These are phyloP conservation scores for Scutellaria baicalensis DNA, from an alignment of 257 asterid species.

Conservation along the genomic window DNA sequence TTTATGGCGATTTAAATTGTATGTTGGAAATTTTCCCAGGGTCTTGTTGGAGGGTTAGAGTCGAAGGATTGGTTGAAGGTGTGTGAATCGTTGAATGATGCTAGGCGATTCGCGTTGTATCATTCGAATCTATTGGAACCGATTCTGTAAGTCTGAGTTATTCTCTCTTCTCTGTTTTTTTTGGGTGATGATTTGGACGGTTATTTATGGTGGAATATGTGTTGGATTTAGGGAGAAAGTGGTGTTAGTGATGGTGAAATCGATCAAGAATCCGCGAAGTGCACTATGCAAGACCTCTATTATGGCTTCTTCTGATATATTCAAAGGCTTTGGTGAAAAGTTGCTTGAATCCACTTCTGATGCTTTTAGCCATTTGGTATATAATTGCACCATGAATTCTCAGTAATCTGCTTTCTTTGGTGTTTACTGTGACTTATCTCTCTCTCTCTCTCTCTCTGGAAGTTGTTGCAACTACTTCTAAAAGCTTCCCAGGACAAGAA, in stretches of 20 bases:
- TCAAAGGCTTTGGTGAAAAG: slow-evolving; percentile 61
- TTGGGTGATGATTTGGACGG: background rate
- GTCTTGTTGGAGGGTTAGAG: slow-evolving; percentile 74
- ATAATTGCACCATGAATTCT: background rate
- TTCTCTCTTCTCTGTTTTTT: background rate
- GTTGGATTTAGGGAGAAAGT: slow-evolving; percentile 54
- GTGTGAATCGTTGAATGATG: slow-evolving; percentile 79
- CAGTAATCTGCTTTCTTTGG: background rate
- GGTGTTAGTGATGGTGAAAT: slow-evolving; percentile 52
- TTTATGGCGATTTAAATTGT: background rate
- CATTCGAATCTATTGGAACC: slow-evolving; percentile 65
- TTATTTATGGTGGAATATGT: background rate
- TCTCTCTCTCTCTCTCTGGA: background rate
- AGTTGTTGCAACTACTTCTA: slow-evolving; percentile 83
- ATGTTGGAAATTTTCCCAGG: slow-evolving; percentile 24
- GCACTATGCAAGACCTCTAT: slow-evolving; percentile 86
- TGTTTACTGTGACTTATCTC: background rate
- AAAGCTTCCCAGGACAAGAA: slow-evolving; percentile 94
- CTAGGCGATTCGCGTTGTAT: slow-evolving; percentile 64
- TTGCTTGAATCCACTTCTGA: slow-evolving; percentile 51
- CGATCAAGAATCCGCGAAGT: slow-evolving; percentile 97
- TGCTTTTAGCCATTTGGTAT: slow-evolving; percentile 63
- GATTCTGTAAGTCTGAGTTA: slow-evolving; percentile 43
- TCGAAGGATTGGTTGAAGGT: slow-evolving; percentile 93
- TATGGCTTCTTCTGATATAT: slow-evolving; percentile 87